These are phyloP conservation scores for Macrolepiota fuliginosa DNA, from an alignment of 768 basidiomycete species.

Conservation along the genomic window DNA sequence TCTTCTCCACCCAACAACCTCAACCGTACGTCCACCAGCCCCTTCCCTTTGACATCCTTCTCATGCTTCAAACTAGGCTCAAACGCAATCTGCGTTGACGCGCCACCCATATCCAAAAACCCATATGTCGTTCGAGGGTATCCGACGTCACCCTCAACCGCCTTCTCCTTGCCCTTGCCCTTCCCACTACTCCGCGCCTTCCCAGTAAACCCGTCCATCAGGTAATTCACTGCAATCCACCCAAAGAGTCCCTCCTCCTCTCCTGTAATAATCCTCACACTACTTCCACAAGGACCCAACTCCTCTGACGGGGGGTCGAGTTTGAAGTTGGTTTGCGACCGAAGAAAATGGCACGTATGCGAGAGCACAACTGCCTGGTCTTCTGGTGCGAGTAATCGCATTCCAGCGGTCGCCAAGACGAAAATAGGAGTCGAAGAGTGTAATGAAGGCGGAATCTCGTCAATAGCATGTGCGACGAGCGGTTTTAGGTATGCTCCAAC, in stretches of 20 bases:
- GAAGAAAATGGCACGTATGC: constrained; percentile 75
- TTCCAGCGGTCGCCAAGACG: constrained; percentile 94
- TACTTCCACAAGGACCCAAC: constrained; percentile 86
- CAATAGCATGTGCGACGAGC: constrained; percentile 76
- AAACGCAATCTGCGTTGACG: constrained; percentile 98
- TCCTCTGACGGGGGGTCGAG: constrained; percentile 58
- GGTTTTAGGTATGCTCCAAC: constrained; percentile 80
- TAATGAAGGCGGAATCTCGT: constrained; percentile 83
- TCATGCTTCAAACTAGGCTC: constrained; percentile 71
- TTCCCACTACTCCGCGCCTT: background rate
- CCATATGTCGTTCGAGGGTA: constrained; percentile 77
- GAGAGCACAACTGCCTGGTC: constrained; percentile 73
- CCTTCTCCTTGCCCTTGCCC: constrained; percentile 13
- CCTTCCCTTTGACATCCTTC: constrained; percentile 54
- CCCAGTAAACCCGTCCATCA: constrained; percentile 91
- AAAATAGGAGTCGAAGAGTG: constrained; percentile 87
- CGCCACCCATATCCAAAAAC: constrained; percentile 99
- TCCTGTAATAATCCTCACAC: constrained; percentile 91
- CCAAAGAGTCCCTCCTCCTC: constrained; percentile 98
- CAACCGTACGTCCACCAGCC: constrained; percentile 78
- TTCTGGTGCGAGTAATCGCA: constrained; percentile 77
- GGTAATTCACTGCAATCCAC: constrained; percentile 99
- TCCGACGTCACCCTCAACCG: constrained; percentile 32
- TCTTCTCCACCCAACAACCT: constrained; percentile 82
- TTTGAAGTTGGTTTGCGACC: constrained; percentile 72